phyloP scores from a whole-genome alignment of 148 eudicot genomes.

The Camellia sinensis region DNA sequence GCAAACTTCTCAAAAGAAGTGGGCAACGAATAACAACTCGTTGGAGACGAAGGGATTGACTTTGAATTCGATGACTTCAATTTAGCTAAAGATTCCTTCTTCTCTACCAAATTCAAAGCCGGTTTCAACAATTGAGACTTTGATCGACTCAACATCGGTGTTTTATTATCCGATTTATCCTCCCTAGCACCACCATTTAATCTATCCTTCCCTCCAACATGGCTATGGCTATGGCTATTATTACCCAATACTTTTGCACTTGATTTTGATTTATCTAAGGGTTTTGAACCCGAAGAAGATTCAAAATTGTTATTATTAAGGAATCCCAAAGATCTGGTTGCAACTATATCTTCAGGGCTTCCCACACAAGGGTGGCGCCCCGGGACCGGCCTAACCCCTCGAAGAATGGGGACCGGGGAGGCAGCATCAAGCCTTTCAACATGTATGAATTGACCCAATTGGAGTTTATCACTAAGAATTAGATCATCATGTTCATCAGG shows the following conservation, averaged over 20 bases:
- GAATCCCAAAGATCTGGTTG: constrained; percentile 70
- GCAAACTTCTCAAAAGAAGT: constrained; percentile 81
- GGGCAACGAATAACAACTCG: constrained; percentile 78
- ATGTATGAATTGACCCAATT: constrained; percentile 86
- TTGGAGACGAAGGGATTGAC: constrained; percentile 78
- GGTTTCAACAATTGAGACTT: constrained; percentile 56
- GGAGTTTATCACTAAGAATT: constrained; percentile 79
- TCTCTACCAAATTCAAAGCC: constrained; percentile 36
- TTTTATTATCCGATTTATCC: constrained; percentile 42
- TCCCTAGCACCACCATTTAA: constrained; percentile 38
- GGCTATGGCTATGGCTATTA: too few species aligned
- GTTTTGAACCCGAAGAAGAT: constrained; percentile 40
- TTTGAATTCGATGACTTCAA: constrained; percentile 48
- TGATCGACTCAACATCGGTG: constrained; percentile 41
- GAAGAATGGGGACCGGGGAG: constrained; percentile 77
- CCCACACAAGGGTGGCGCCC: constrained; percentile 92
- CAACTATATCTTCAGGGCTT: constrained; percentile 84
- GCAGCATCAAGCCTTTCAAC: constrained; percentile 76
- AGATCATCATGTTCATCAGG: constrained; percentile 89
- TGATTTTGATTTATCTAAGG: constrained; percentile 44
- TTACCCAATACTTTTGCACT: constrained; percentile 32
- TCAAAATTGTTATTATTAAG: constrained; percentile 39
- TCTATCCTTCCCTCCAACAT: constrained; percentile 32
- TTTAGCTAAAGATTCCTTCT: constrained; percentile 47
- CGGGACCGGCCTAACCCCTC: constrained; percentile 74